Evolutionary conservation across 1,139 yeast species (phyloP).

Genomic region (Candida labiduridarum): DNA sequence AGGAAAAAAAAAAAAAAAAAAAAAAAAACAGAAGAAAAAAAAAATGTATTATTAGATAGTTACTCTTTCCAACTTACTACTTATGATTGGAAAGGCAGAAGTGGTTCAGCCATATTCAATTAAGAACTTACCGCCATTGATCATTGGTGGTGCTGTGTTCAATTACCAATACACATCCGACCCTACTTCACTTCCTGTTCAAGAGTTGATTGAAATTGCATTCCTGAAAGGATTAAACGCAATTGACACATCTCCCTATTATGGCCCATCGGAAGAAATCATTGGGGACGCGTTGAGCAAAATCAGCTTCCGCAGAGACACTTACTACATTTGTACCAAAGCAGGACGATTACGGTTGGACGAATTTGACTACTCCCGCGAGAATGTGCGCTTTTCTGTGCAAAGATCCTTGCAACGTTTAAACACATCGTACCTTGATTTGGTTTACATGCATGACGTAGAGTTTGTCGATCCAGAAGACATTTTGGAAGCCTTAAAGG

Average conservation of each 20-base stretch:
- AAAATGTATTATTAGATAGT: background rate
- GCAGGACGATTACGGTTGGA: slow-evolving; percentile 74
- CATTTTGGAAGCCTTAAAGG: slow-evolving; percentile 63
- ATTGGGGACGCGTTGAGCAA: slow-evolving; percentile 65
- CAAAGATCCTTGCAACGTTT: slow-evolving; percentile 66
- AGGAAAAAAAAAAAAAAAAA: background rate
- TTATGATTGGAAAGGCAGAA: slow-evolving; percentile 19
- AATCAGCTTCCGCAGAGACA: slow-evolving; percentile 54
- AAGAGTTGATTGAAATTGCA: slow-evolving; percentile 59
- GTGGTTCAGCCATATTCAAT: slow-evolving; percentile 27
- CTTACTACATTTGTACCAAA: slow-evolving; percentile 77
- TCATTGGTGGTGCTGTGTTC: slow-evolving; percentile 87
- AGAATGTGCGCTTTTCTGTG: slow-evolving; percentile 63
- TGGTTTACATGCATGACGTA: slow-evolving; percentile 85
- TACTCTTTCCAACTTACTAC: background rate
- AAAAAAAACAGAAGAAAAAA: too few species aligned
- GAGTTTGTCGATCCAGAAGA: slow-evolving; percentile 69
- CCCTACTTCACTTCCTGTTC: slow-evolving; percentile 61
- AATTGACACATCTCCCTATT: slow-evolving; percentile 89
- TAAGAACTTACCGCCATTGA: slow-evolving; percentile 54
- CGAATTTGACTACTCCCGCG: slow-evolving; percentile 74
- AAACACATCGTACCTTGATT: slow-evolving; percentile 67
- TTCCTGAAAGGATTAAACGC: slow-evolving; percentile 72
- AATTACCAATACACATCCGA: slow-evolving; percentile 73
- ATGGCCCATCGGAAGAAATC: slow-evolving; percentile 83